phyloP scores from a whole-genome alignment of 768 basidiomycete species.

The Cyclocybe cylindracea region DNA sequence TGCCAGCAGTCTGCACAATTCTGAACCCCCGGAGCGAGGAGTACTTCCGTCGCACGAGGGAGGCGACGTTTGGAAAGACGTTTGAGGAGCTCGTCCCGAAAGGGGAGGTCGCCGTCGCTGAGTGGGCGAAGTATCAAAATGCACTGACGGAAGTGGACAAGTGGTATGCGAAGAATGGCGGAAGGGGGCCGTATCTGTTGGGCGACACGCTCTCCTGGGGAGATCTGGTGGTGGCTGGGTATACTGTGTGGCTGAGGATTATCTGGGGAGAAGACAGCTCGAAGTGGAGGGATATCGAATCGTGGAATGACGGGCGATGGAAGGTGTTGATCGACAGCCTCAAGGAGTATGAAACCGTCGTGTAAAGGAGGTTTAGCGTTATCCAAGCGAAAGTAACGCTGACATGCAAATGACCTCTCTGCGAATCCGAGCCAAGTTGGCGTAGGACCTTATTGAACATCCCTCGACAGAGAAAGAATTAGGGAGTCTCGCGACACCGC shows the following conservation, averaged over 20 bases:
- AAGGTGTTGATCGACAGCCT: conserved; percentile 20
- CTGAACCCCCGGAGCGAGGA: conserved; percentile 16
- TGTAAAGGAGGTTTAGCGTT: too few relatives aligned
- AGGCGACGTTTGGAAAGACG: conserved; percentile 26
- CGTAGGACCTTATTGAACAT: too few relatives aligned
- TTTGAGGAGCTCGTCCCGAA: conserved; percentile 34
- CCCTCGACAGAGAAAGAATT: too few relatives aligned
- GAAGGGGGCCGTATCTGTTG: conserved; percentile 29
- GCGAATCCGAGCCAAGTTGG: too few relatives aligned
- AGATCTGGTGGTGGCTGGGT: conserved; percentile 42
- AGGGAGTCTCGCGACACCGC: too few relatives aligned
- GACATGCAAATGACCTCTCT: too few relatives aligned
- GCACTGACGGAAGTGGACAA: conserved; percentile 21
- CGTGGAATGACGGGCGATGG: conserved; percentile 36
- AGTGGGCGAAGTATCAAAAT: conserved; percentile 34
- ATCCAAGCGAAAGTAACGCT: too few relatives aligned
- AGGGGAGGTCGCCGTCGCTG: conserved; percentile 24
- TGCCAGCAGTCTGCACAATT: conserved; percentile 1
- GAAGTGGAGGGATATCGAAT: conserved; percentile 34
- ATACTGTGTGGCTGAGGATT: conserved; percentile 6
- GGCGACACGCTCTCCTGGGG: conserved; percentile 35
- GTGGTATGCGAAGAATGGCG: conserved; percentile 26
- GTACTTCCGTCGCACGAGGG: conserved; percentile 36
- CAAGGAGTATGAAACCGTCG: conserved; percentile 1
- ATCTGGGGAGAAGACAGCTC: conserved; percentile 32